Base-by-base conservation (phyloP, 768 basidiomycete genomes). In the Trametopsis cervina region DNA sequence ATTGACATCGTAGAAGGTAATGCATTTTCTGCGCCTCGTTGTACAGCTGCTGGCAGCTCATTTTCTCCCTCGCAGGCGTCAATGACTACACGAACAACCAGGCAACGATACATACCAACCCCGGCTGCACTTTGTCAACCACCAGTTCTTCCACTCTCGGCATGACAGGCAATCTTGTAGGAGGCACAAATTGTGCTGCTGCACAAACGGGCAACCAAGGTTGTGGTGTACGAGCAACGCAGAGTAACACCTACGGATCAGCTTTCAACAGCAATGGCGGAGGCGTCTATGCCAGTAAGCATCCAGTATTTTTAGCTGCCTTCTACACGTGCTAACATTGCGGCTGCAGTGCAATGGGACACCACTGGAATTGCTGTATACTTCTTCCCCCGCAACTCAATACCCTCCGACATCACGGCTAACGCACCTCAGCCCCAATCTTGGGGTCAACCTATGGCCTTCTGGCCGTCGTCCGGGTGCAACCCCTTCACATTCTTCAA, bases 271-370 rank as follows among this genome's bases (percentile, higher is more conserved):
- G 60, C n/a, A 82, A 76, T 55, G 80, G 81, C 9, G 93, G 93
- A 39, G 93, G 93, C 56, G 85, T 91, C 43, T 95, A 91, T 67
- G 87, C 87, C 44, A 89, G 89, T 92, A 60, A 64, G 88, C 78
- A 20, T 46, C 25, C 11, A 39, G 42, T 49, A 10, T 12, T 22
- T 33, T 40, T 40, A 17, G 45, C 26, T 51, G 7, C 44, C 23
- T 12, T n/a, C n/a, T 44, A 44, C 40, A 51, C 42, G 48, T 45
- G 7, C 44, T 55, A 33, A 61, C 54, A 44, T 35, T 54, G 46
- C 51, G 39, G 44, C 0, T n/a, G 11, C 35, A 85, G 79, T 85
- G 83, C 73, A 76, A 61, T 93, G 89, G 89, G 81, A 83, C 62
- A 63, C 72, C 42, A 66, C 69, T 42, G 93, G 92, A 23, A 80